Evolutionary conservation across 1,284 basidiomycete species (phyloP).

Genomic region (Xerocomus cyaneibrunnescens): DNA sequence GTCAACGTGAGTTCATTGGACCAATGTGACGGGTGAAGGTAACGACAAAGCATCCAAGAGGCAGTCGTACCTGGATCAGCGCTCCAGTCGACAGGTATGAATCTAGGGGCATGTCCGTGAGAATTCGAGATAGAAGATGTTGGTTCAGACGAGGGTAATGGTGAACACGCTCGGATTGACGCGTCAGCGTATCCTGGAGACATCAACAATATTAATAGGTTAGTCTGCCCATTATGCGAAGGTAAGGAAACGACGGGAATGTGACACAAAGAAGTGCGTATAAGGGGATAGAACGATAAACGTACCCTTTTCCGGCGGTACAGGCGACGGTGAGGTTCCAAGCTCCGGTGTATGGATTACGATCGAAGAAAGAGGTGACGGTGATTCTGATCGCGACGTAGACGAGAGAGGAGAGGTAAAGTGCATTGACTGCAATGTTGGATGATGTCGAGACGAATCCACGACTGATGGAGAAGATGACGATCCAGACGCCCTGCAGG

Average conservation of each 20-base stretch:
- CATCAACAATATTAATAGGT: not conserved
- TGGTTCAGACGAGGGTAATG: not conserved
- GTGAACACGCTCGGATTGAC: constrained; percentile 13
- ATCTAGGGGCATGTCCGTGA: not conserved
- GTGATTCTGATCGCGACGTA: not conserved
- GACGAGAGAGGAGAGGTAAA: not conserved
- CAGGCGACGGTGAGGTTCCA: not conserved
- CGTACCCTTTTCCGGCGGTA: constrained; percentile 10
- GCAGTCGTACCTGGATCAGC: not conserved
- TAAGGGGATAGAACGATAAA: not conserved
- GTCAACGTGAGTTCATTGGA: not conserved
- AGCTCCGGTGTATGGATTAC: not conserved
- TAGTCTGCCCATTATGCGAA: too few relatives aligned
- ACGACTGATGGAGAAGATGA: not conserved
- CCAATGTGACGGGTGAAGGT: too few relatives aligned
- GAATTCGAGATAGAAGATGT: not conserved
- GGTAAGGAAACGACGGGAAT: too few relatives aligned
- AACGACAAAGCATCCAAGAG: not conserved
- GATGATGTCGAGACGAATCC: not conserved
- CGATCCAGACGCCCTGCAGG: not conserved
- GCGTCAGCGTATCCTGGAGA: constrained; percentile 14
- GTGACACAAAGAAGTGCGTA: not conserved
- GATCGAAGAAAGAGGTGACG: not conserved
- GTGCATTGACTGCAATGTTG: not conserved
- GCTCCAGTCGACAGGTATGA: constrained; percentile 16